These are phyloP conservation scores for Naematelia encephala DNA, from an alignment of 768 basidiomycete genomes.

Conservation along the genomic window DNA sequence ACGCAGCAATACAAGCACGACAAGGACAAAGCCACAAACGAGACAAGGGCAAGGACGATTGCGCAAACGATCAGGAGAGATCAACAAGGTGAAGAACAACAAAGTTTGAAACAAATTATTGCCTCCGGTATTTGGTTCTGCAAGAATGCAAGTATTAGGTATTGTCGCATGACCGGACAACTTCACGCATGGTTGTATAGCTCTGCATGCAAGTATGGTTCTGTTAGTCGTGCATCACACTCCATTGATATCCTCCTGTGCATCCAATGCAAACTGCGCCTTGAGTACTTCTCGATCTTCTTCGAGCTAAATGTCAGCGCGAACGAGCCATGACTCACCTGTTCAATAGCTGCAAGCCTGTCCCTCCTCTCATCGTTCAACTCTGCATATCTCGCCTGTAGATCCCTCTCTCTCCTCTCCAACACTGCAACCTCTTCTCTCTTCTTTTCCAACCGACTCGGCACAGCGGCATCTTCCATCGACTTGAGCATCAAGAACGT, in stretches of 20 bases:
- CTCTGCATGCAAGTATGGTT: too few relatives aligned
- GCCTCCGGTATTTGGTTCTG: neutral
- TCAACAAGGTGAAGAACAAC: neutral
- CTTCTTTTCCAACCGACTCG: conserved; percentile 70
- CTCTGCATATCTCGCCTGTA: conserved; percentile 84
- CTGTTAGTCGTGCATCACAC: conserved; percentile 7
- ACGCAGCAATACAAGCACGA: neutral
- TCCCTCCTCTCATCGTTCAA: conserved; percentile 61
- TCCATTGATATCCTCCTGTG: conserved; percentile 28
- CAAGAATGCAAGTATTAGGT: neutral
- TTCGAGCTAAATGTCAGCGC: conserved; percentile 65
- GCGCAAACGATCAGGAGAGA: neutral
- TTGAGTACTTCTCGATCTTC: conserved; percentile 59
- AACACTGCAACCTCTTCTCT: conserved; percentile 82
- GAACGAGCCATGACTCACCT: conserved; percentile 43
- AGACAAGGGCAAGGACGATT: neutral
- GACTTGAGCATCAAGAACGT: conserved; percentile 70
- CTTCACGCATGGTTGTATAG: too few relatives aligned
- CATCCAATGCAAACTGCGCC: conserved; percentile 49
- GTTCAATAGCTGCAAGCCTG: conserved; percentile 42
- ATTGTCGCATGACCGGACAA: neutral
- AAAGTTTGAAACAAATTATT: neutral
- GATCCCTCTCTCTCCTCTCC: conserved; percentile 67
- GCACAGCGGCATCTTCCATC: conserved; percentile 73
- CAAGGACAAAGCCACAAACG: neutral